Conservation (phyloP, 495 filamentous ascomycete genomes). For the Elasticomyces elasticus region DNA sequence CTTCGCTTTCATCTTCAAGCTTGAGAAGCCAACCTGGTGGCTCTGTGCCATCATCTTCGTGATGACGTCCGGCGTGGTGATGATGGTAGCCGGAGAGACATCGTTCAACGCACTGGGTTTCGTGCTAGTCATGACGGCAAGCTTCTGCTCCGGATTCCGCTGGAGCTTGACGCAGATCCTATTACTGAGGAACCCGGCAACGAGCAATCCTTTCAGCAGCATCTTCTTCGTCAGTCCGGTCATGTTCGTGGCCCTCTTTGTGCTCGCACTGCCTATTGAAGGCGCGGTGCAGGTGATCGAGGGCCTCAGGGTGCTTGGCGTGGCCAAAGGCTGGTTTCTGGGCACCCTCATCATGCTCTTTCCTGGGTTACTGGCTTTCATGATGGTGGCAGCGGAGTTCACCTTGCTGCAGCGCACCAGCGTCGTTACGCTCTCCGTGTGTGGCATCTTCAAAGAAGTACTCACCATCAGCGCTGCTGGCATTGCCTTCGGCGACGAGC, state of each 20-base stretch:
- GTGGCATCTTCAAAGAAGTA: slow-evolving; percentile 98
- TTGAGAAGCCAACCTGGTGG: slow-evolving; percentile 77
- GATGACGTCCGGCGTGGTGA: slow-evolving; percentile 91
- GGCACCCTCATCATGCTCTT: slow-evolving; percentile 64
- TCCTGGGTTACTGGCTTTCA: slow-evolving; percentile 83
- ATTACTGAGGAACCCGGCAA: slow-evolving; percentile 86
- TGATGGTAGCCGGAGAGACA: slow-evolving; percentile 99
- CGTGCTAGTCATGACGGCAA: slow-evolving; percentile 78
- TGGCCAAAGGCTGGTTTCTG: slow-evolving; percentile 52
- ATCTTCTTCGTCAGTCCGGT: slow-evolving; percentile 94
- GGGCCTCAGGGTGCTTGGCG: slow-evolving; percentile 52
- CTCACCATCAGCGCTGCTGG: slow-evolving; percentile 88
- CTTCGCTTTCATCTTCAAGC: slow-evolving; percentile 90
- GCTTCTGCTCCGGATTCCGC: slow-evolving; percentile 92
- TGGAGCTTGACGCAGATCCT: slow-evolving; percentile 97
- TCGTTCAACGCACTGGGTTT: slow-evolving; percentile 84
- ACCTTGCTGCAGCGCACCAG: slow-evolving; percentile 88
- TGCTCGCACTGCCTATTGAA: slow-evolving; percentile 79
- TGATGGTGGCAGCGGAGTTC: slow-evolving; percentile 95
- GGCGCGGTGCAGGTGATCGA: slow-evolving; percentile 55
- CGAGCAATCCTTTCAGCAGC: slow-evolving; percentile 89
- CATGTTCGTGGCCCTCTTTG: slow-evolving; percentile 79
- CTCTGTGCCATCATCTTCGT: slow-evolving; percentile 77
- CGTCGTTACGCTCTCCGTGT: slow-evolving; percentile 92
- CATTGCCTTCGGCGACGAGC: slow-evolving; percentile 75